Evolutionary conservation across 148 eudicot genomes (phyloP).

Genomic region (Bassia scoparia): DNA sequence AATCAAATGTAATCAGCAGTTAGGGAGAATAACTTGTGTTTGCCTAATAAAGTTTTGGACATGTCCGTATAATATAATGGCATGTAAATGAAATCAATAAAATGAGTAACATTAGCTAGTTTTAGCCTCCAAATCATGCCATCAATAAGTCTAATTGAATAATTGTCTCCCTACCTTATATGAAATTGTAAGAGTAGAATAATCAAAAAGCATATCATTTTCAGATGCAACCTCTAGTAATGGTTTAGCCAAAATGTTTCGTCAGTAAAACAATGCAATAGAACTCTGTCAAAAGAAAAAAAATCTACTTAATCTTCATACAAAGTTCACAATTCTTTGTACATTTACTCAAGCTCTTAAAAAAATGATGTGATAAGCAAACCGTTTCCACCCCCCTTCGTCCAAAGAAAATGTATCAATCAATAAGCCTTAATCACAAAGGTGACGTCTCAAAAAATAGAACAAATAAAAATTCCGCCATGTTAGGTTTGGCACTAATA

Average conservation of each 20-base stretch:
- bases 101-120: not conserved
- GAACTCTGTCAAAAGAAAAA: not conserved
- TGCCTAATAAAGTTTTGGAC: not conserved
- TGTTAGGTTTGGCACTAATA: too few relatives aligned
- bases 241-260: not conserved
- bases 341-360: not conserved
- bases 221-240: not conserved
- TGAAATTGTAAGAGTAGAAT: not conserved
- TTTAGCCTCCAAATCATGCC: not conserved
- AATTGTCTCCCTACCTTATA: not conserved
- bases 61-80: not conserved
- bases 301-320: not conserved
- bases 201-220: not conserved
- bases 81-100: not conserved
- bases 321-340: not conserved
- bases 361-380: not conserved
- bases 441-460: not conserved
- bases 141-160: too few relatives aligned
- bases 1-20: slow-evolving; percentile 8
- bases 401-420: not conserved
- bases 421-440: too few relatives aligned
- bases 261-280: not conserved
- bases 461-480: too few relatives aligned
- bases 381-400: not conserved
- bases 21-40: not conserved